phyloP scores from a whole-genome alignment of 2,329 filamentous ascomycete genomes.

The Botryosphaeria agaves region DNA sequence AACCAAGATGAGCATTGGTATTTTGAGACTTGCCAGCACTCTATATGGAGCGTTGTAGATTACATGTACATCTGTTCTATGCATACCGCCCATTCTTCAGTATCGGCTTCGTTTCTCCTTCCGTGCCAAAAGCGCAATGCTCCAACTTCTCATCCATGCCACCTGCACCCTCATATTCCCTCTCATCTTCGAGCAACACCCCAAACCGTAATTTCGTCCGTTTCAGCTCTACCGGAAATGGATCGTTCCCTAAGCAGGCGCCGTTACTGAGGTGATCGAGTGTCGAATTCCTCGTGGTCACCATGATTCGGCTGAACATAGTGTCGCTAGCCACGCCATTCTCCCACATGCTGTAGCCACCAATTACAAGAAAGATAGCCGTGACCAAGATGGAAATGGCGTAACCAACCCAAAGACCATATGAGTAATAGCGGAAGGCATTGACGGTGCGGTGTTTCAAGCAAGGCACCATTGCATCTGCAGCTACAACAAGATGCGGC shows the following conservation, averaged over 20 bases:
- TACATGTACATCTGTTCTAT: no score
- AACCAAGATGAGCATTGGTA: no score
- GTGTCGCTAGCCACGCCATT: slow-evolving; percentile 20
- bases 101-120: slow-evolving; percentile 19
- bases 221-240: slow-evolving; percentile 20
- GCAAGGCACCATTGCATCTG: slow-evolving; percentile 10
- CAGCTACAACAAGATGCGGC: slow-evolving; percentile 12
- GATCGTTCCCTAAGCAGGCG: slow-evolving; percentile 21
- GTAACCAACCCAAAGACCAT: slow-evolving; percentile 18
- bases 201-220: slow-evolving; percentile 21
- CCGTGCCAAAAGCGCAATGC: slow-evolving; percentile 20
- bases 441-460: slow-evolving; percentile 11
- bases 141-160: slow-evolving; percentile 16
- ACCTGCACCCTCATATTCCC: slow-evolving; percentile 4
- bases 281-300: slow-evolving; percentile 20
- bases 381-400: slow-evolving; percentile 14
- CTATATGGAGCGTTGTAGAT: no score
- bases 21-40: no score
- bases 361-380: slow-evolving; percentile 13
- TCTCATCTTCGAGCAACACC: slow-evolving; percentile 18
- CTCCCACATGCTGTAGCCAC: slow-evolving; percentile 14
- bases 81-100: slow-evolving; percentile 19
- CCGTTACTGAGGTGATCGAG: slow-evolving; percentile 19
- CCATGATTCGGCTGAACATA: slow-evolving; percentile 18
- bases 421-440: slow-evolving; percentile 14